These are phyloP conservation scores for Piper longum DNA, from an alignment of 164 flowering plant genomes.

Conservation along the genomic window DNA sequence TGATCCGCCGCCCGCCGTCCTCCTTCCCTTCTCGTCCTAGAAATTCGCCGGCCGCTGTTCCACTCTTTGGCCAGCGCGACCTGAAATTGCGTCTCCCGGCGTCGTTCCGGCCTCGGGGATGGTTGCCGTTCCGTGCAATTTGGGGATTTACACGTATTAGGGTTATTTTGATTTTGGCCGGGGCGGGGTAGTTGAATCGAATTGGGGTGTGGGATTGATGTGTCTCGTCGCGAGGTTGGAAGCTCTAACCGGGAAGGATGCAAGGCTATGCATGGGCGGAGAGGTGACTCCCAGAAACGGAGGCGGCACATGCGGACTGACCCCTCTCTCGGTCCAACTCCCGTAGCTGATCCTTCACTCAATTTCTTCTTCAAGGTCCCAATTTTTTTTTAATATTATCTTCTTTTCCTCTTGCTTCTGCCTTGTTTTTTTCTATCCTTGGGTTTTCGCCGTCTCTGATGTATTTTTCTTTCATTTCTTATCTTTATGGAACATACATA, in stretches of 20 bases:
- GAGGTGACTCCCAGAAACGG: slow-evolving; percentile 40
- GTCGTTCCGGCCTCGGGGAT: slow-evolving; percentile 1
- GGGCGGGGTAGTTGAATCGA: slow-evolving; percentile 1
- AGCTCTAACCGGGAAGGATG: slow-evolving; percentile 29
- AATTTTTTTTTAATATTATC: not conserved
- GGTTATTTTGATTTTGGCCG: slow-evolving; percentile 3
- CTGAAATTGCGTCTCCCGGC: no score
- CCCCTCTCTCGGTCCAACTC: slow-evolving; percentile 22
- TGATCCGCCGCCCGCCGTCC: no score
- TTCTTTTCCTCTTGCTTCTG: not conserved
- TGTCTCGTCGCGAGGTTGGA: slow-evolving; percentile 20
- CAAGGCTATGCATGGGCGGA: slow-evolving; percentile 59
- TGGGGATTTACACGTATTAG: slow-evolving; percentile 6
- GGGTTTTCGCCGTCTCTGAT: not conserved
- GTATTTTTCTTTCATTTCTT: not conserved
- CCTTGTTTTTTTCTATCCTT: not conserved
- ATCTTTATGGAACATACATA: not conserved
- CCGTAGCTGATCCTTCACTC: slow-evolving; percentile 16
- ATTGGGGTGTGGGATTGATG: slow-evolving; percentile 31
- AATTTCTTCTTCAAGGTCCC: slow-evolving; percentile 37
- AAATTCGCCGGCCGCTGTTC: no score
- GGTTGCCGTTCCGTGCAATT: slow-evolving; percentile 23
- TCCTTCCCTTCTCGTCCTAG: no score
- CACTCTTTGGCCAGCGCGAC: no score
- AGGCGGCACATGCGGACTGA: slow-evolving; percentile 64